Conservation (phyloP, 768 basidiomycete species). For the Boletus sensibilis region DNA sequence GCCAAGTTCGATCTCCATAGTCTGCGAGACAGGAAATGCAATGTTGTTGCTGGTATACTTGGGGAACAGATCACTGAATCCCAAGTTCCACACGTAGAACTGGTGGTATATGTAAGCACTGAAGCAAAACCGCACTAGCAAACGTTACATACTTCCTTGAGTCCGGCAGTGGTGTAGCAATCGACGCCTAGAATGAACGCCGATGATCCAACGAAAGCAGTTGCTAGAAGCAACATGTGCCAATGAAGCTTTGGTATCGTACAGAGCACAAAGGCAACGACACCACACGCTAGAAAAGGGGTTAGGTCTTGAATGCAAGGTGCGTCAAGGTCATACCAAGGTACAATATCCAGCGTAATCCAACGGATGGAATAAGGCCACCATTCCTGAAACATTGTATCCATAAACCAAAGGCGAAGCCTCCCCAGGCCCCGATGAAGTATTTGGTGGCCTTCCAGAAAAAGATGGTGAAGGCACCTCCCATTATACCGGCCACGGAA, state of each 20-base stretch:
- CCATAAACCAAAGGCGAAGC: constrained; percentile 85
- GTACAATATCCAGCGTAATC: constrained; percentile 86
- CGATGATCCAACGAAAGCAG: constrained; percentile 86
- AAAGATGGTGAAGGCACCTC: constrained; percentile 85
- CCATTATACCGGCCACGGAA: constrained; percentile 76
- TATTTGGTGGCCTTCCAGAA: constrained; percentile 90
- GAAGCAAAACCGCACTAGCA: background rate
- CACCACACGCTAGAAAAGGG: constrained; percentile 54
- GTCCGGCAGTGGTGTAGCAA: constrained; percentile 86
- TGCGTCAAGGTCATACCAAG: constrained; percentile 54
- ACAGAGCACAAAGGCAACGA: constrained; percentile 77
- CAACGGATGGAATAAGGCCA: constrained; percentile 74
- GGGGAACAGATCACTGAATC: constrained; percentile 77
- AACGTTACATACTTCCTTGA: constrained; percentile 74
- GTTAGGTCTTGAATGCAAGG: constrained; percentile 17
- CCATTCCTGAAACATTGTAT: constrained; percentile 82
- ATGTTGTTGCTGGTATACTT: constrained; percentile 68
- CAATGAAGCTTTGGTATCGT: constrained; percentile 87
- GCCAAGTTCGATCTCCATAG: constrained; percentile 92
- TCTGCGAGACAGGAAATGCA: constrained; percentile 80
- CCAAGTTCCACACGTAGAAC: constrained; percentile 97
- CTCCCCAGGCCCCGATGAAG: constrained; percentile 58
- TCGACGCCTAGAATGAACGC: constrained; percentile 92
- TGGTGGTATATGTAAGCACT: constrained; percentile 33
- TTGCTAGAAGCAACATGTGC: constrained; percentile 81